Conservation (phyloP, 1,284 basidiomycete species). For the Vanrija sp. region DNA sequence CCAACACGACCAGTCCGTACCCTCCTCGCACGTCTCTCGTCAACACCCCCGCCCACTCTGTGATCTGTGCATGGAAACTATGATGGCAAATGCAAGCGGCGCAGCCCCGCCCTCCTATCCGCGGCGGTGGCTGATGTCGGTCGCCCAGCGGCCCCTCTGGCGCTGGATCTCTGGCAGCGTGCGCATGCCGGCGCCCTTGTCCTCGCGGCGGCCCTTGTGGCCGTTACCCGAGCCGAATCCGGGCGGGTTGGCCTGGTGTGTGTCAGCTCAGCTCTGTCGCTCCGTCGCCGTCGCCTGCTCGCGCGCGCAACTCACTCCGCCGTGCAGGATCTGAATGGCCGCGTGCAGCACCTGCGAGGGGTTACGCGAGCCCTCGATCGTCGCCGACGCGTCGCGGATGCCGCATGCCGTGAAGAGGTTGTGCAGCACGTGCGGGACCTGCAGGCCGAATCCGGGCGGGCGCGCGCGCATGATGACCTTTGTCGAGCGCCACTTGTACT, state of each 20-base stretch:
- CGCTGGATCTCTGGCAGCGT: conserved; percentile 45
- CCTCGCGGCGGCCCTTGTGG: conserved; percentile 30
- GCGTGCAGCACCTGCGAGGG: conserved; percentile 59
- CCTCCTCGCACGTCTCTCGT: background rate
- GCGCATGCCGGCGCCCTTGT: conserved; percentile 48
- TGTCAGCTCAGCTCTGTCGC: background rate
- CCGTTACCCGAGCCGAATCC: conserved; percentile 42
- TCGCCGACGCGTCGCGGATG: conserved; percentile 88
- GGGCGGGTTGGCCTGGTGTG: conserved; percentile 19
- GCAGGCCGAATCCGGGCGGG: conserved; percentile 85
- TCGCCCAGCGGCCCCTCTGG: conserved; percentile 47
- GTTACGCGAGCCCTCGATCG: conserved; percentile 90
- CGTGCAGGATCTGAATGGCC: conserved; percentile 46
- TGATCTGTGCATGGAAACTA: background rate
- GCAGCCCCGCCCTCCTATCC: background rate
- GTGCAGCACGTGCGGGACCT: conserved; percentile 85
- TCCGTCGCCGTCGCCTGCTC: background rate
- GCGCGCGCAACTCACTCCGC: conserved; percentile 42
- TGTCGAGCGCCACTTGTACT: conserved; percentile 80
- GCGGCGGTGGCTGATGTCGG: conserved; percentile 34
- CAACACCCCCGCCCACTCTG: too few species aligned
- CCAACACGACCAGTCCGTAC: too few species aligned
- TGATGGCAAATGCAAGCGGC: too few species aligned
- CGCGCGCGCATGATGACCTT: conserved; percentile 78
- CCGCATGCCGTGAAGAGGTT: conserved; percentile 83